Percentiles rank a stretch among this genome's conserved stretches.
phyloP scores from a whole-genome alignment of 441 rosid species.

The Syzygium malaccense region DNA sequence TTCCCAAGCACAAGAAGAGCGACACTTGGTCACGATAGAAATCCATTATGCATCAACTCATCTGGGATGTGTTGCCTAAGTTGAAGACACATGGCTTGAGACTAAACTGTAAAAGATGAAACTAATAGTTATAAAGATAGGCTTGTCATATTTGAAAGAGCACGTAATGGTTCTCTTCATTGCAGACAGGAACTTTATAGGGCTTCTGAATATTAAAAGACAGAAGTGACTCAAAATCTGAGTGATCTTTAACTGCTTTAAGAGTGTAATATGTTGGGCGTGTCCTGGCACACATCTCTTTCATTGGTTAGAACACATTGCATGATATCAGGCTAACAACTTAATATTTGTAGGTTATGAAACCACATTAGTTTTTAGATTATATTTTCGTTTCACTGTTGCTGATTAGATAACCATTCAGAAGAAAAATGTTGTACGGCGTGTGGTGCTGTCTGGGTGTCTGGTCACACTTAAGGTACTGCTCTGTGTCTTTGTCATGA shows the following conservation, averaged over 20 bases:
- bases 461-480: background rate
- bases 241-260: background rate
- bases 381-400: background rate
- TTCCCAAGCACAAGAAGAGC: background rate
- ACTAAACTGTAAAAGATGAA: background rate
- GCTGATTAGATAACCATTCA: background rate
- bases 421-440: background rate
- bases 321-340: background rate
- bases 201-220: background rate
- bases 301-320: background rate
- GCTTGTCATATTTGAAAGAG: background rate
- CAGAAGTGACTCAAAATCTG: background rate
- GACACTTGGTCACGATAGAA: background rate
- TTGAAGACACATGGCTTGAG: background rate
- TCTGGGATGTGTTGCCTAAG: background rate
- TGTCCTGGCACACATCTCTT: background rate
- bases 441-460: background rate
- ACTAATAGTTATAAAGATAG: background rate
- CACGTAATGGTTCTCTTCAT: background rate
- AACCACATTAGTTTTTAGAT: background rate
- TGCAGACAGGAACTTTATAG: background rate
- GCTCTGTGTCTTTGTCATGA: background rate
- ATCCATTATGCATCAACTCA: background rate
- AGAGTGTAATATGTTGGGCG: background rate
- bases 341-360: background rate